Percentiles rank a stretch among this genome's conserved stretches.
Conservation (phyloP, 2,329 filamentous ascomycete species). For the Paradendryphiella salina region DNA sequence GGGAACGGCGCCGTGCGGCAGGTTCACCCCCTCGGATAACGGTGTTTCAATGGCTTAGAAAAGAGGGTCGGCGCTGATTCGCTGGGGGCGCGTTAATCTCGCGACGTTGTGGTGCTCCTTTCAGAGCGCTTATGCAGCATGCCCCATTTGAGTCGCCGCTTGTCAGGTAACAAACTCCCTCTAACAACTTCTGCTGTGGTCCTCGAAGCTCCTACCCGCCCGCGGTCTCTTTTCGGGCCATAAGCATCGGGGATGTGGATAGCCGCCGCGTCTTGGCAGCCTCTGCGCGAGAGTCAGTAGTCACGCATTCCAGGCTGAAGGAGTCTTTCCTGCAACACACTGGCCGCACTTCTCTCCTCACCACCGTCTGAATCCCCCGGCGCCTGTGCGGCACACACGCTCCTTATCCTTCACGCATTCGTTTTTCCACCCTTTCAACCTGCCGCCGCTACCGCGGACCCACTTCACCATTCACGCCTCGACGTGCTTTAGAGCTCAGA, state of each 20-base stretch:
- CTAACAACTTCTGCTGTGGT: conserved; percentile 13
- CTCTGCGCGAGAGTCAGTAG: conserved; percentile 12
- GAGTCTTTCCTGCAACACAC: conserved; percentile 20
- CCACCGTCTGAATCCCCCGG: conserved; percentile 21
- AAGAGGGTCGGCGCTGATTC: conserved; percentile 5
- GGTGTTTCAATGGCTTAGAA: not conserved
- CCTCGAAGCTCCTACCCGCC: conserved; percentile 19
- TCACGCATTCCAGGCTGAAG: conserved; percentile 14
- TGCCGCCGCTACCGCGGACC: not conserved
- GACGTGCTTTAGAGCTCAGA: conserved; percentile 3
- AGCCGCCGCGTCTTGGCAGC: conserved; percentile 17
- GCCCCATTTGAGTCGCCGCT: conserved; percentile 16
- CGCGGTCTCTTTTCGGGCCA: conserved; percentile 13
- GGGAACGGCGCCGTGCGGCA: conserved; percentile 12
- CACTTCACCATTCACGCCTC: conserved; percentile 3
- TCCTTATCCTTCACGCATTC: conserved; percentile 15
- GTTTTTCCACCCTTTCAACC: conserved; percentile 9
- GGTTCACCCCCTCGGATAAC: not conserved
- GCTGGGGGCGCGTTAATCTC: conserved; percentile 15
- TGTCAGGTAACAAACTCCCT: conserved; percentile 12
- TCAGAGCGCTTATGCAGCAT: conserved; percentile 19
- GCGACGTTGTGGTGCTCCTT: conserved; percentile 3
- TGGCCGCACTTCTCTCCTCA: conserved; percentile 21
- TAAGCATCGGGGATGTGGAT: conserved; percentile 21
- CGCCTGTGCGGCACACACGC: conserved; percentile 12